Evolutionary conservation across 2,329 filamentous ascomycete species (phyloP).

Genomic region (Exophiala phaeomuriformis): DNA sequence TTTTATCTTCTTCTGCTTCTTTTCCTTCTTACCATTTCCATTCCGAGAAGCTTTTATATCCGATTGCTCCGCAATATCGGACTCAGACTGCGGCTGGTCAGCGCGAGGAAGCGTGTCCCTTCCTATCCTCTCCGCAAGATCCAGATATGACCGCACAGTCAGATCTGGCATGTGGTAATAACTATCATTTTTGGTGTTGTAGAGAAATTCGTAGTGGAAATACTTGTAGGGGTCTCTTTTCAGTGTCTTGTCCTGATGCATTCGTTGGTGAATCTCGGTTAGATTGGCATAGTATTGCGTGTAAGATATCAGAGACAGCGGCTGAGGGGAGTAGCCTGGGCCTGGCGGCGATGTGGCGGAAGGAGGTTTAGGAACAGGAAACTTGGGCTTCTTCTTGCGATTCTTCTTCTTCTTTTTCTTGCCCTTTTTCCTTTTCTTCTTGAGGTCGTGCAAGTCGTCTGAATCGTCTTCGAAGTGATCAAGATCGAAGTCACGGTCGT

Average conservation of each 20-base stretch:
- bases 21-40: slow-evolving; percentile 32
- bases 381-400: slow-evolving; percentile 53
- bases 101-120: slow-evolving; percentile 3
- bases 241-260: slow-evolving; percentile 31
- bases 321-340: slow-evolving; percentile 81
- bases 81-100: background rate
- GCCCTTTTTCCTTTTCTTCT: slow-evolving; percentile 41
- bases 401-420: slow-evolving; percentile 44
- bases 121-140: slow-evolving; percentile 60
- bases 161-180: slow-evolving; percentile 71
- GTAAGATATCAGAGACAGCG: slow-evolving; percentile 70
- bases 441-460: slow-evolving; percentile 40
- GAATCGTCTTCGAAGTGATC: slow-evolving; percentile 31
- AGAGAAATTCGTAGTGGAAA: slow-evolving; percentile 75
- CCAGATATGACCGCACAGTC: slow-evolving; percentile 72
- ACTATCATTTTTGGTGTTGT: slow-evolving; percentile 71
- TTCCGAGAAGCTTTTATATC: slow-evolving; percentile 1
- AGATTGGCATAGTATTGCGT: slow-evolving; percentile 92
- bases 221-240: slow-evolving; percentile 44
- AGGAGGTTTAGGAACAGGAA: slow-evolving; percentile 63
- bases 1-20: slow-evolving; percentile 25
- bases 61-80: background rate
- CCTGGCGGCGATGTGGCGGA: slow-evolving; percentile 67
- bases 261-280: slow-evolving; percentile 76
- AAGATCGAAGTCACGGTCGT: slow-evolving; percentile 5